A percentile compares a stretch with the other conserved stretches of the same genome.
These are phyloP conservation scores for Choricystis sp. DNA, from an alignment of 139 green algal species.

Conservation along the genomic window DNA sequence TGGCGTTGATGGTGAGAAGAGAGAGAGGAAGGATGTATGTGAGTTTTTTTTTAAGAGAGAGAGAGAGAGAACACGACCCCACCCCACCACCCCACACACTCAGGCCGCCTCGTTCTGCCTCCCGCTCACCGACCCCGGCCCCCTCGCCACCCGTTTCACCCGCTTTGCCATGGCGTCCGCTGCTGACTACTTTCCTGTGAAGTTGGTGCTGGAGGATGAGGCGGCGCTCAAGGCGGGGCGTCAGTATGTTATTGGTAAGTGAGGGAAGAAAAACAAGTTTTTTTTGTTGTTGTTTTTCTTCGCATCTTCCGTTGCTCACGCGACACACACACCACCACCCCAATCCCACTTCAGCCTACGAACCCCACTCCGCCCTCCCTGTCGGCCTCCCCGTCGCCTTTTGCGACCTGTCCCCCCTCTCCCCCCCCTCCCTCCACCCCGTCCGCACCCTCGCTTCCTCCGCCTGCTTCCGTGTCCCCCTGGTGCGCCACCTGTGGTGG, in stretches of 20 bases:
- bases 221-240: neutral
- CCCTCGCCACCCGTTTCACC: neutral
- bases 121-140: neutral
- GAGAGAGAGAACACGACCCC: no score
- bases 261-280: neutral
- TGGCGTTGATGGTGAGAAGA: no score
- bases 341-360: neutral
- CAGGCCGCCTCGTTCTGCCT: neutral
- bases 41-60: no score
- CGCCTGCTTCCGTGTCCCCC: neutral
- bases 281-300: neutral
- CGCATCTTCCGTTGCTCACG: conserved; percentile 7
- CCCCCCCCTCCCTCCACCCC: neutral
- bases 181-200: conserved; percentile 8
- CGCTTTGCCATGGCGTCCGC: conserved; percentile 1
- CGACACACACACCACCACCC: neutral
- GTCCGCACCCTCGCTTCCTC: conserved; percentile 15
- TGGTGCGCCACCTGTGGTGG: conserved; percentile 16
- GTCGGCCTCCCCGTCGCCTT: conserved; percentile 1
- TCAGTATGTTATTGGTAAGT: conserved; percentile 7
- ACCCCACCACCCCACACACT: no score
- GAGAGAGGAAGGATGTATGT: no score
- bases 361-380: neutral
- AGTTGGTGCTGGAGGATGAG: conserved; percentile 4
- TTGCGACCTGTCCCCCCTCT: neutral